A percentile compares a stretch with the other conserved stretches of the same genome.
Evolutionary conservation across 805 yeast genomes (phyloP).

Genomic region (Wickerhamiella kazuoi): DNA sequence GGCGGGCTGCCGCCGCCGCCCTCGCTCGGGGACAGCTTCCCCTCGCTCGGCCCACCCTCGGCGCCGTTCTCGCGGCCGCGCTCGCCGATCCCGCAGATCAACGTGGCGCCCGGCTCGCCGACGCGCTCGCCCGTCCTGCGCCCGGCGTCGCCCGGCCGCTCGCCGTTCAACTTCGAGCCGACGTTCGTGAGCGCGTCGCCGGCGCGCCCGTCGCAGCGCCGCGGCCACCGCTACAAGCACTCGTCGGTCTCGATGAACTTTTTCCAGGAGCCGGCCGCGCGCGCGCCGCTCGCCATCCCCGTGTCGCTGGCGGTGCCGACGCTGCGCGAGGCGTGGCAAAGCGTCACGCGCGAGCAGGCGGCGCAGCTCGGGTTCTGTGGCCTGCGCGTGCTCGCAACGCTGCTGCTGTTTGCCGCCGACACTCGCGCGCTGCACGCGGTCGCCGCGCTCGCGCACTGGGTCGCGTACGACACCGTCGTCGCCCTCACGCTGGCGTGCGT

Average conservation of each 20-base stretch:
- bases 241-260: constrained; percentile 92
- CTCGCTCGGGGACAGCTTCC: not conserved
- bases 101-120: not conserved
- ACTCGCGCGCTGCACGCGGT: constrained; percentile 26
- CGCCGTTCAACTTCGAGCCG: constrained; percentile 52
- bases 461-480: constrained; percentile 74
- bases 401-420: constrained; percentile 30
- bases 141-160: constrained; percentile 5
- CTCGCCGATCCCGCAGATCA: not conserved
- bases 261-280: constrained; percentile 76
- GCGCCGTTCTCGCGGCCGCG: not conserved
- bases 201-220: constrained; percentile 30
- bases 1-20: too few relatives aligned
- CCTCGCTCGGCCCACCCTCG: too few relatives aligned
- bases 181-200: constrained; percentile 21
- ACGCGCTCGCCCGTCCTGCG: constrained; percentile 1
- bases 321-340: constrained; percentile 39
- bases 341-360: constrained; percentile 42
- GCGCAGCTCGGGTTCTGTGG: constrained; percentile 40
- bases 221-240: constrained; percentile 91
- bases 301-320: constrained; percentile 58
- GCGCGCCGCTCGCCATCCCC: constrained; percentile 46
- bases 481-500: constrained; percentile 52
- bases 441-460: constrained; percentile 55
- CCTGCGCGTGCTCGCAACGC: constrained; percentile 37